These are phyloP conservation scores for Aegle marmelos DNA, from an alignment of 345 rosid species.

Conservation along the genomic window DNA sequence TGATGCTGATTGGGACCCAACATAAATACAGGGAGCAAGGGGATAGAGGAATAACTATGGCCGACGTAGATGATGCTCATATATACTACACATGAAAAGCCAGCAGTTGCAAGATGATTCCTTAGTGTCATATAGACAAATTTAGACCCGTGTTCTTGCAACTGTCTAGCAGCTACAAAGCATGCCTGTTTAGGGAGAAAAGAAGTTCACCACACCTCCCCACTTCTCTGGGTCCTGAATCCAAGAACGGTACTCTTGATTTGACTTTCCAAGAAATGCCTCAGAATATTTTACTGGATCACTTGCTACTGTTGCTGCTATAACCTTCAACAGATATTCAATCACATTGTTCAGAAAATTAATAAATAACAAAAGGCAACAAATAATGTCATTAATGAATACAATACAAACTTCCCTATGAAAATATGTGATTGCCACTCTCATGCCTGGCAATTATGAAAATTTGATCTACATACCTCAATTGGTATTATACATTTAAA, in stretches of 20 bases:
- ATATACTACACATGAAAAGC: neutral
- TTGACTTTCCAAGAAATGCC: slow-evolving; percentile 82
- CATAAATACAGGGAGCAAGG: neutral
- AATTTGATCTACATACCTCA: neutral
- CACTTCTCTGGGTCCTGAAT: slow-evolving; percentile 88
- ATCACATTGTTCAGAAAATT: slow-evolving; percentile 7
- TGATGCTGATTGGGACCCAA: neutral
- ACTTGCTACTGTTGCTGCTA: slow-evolving; percentile 86
- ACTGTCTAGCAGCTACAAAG: neutral
- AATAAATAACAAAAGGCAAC: slow-evolving; percentile 1
- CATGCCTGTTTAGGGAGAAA: slow-evolving; percentile 2
- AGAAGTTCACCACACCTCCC: slow-evolving; percentile 67
- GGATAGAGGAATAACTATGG: neutral
- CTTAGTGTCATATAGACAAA: neutral
- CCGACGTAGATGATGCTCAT: neutral
- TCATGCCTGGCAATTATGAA: neutral
- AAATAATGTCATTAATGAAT: neutral
- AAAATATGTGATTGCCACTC: neutral
- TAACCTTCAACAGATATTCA: slow-evolving; percentile 50
- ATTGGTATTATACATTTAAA: neutral
- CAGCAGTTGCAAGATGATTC: neutral
- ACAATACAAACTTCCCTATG: neutral
- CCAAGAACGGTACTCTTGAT: slow-evolving; percentile 83
- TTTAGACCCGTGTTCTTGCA: neutral
- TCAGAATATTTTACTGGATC: slow-evolving; percentile 71